Percentiles rank a stretch among this genome's conserved stretches.
Evolutionary conservation across 495 filamentous ascomycete genomes (phyloP).

Genomic region (Aspergillus cristatus): DNA sequence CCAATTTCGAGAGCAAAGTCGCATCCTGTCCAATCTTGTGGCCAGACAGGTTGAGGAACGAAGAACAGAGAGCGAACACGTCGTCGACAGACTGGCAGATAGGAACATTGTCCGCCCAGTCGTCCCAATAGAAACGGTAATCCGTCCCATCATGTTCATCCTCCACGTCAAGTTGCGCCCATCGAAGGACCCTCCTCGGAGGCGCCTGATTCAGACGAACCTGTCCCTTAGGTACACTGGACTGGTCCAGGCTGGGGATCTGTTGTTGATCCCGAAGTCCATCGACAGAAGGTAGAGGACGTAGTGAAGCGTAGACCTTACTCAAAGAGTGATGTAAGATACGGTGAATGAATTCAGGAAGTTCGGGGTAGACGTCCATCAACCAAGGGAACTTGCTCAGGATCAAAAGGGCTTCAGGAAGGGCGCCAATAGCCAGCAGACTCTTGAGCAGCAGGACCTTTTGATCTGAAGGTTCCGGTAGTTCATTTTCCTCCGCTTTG

Average conservation of each 20-base stretch:
- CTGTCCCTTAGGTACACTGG: conserved; percentile 53
- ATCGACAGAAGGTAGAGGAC: conserved; percentile 32
- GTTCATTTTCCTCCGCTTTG: conserved; percentile 46
- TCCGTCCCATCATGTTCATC: conserved; percentile 62
- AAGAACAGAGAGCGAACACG: conserved; percentile 76
- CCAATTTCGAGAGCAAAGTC: conserved; percentile 64
- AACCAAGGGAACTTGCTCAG: conserved; percentile 89
- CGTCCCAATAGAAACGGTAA: conserved; percentile 94
- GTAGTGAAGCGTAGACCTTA: conserved; percentile 50
- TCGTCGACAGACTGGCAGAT: conserved; percentile 86
- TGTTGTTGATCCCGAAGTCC: conserved; percentile 39
- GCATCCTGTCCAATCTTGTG: conserved; percentile 82
- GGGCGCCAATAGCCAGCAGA: conserved; percentile 79
- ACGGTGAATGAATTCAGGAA: conserved; percentile 70
- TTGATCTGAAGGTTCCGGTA: conserved; percentile 80
- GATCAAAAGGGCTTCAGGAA: conserved; percentile 89
- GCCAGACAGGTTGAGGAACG: conserved; percentile 74
- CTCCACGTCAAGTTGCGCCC: conserved; percentile 68
- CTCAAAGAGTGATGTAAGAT: conserved; percentile 71
- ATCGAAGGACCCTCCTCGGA: conserved; percentile 55
- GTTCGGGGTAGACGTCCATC: conserved; percentile 69
- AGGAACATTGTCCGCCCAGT: conserved; percentile 90
- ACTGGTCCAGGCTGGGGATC: conserved; percentile 50
- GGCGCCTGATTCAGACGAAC: conserved; percentile 47
- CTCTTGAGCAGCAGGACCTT: conserved; percentile 78